These are phyloP conservation scores for Myriosclerotinia duriaeana DNA, from an alignment of 2,329 filamentous ascomycete genomes.

Conservation along the genomic window DNA sequence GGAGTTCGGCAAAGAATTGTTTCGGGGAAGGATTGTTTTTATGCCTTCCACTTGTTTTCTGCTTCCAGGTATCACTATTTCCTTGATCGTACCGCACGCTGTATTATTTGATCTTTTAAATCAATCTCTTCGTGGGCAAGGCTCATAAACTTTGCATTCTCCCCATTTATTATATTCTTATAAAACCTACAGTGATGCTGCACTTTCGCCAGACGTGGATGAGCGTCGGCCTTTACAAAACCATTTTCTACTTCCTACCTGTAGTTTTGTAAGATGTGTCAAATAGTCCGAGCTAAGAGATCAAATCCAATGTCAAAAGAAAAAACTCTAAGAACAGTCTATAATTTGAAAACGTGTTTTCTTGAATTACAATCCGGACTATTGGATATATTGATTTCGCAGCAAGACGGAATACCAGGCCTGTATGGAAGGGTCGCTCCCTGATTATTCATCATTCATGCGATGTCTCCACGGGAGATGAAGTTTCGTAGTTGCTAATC, in stretches of 20 bases:
- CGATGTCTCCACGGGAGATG: no score
- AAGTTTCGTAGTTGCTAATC: no score
- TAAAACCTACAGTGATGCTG: neutral
- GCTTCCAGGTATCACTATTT: neutral
- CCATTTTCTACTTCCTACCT: neutral
- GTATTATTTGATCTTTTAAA: neutral
- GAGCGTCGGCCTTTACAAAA: neutral
- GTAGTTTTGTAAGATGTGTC: neutral
- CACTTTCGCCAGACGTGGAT: neutral
- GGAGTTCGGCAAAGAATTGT: neutral
- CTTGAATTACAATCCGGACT: no score
- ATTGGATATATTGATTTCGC: no score
- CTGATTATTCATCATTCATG: no score
- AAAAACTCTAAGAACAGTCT: no score
- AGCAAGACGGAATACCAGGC: neutral
- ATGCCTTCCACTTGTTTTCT: neutral
- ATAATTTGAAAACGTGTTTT: no score
- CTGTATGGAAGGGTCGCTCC: neutral
- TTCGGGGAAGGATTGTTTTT: neutral
- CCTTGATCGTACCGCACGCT: neutral
- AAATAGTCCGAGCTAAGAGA: no score
- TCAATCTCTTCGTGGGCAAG: neutral
- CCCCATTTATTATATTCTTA: neutral
- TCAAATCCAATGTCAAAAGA: no score
- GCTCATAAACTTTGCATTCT: no score